phyloP scores from a whole-genome alignment of 495 filamentous ascomycete species.

The Aspergillus homomorphus region DNA sequence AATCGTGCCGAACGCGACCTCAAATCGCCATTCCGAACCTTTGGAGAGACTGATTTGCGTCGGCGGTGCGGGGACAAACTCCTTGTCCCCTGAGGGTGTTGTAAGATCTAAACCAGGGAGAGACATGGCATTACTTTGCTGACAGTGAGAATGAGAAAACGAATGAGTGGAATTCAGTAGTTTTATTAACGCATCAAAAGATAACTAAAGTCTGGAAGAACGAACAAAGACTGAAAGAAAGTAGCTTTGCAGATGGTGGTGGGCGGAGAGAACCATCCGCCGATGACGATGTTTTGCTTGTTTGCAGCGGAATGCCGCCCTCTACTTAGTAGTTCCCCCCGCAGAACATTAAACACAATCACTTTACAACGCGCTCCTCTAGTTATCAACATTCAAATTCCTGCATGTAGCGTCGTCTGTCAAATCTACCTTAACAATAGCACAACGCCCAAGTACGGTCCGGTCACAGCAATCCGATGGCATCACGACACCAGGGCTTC shows the following conservation, averaged over 20 bases:
- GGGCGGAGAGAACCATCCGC: neutral
- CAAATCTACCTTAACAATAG: slow-evolving; percentile 11
- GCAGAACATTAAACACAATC: no score
- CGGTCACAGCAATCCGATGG: slow-evolving; percentile 1
- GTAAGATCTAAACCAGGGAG: slow-evolving; percentile 48
- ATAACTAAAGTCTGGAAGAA: neutral
- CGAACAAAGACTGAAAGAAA: neutral
- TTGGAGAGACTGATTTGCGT: slow-evolving; percentile 45
- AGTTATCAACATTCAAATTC: neutral
- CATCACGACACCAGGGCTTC: slow-evolving; percentile 8
- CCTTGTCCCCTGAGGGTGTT: slow-evolving; percentile 40
- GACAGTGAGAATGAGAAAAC: neutral
- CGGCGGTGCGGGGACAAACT: slow-evolving; percentile 38
- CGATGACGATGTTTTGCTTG: slow-evolving; percentile 26
- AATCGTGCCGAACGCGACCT: slow-evolving; percentile 65
- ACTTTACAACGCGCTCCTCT: neutral
- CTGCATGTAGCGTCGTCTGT: slow-evolving; percentile 5
- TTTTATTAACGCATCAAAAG: neutral
- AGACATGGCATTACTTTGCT: slow-evolving; percentile 37
- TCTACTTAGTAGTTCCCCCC: no score
- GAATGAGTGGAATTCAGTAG: neutral
- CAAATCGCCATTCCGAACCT: slow-evolving; percentile 84
- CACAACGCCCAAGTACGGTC: slow-evolving; percentile 5
- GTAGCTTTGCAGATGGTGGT: neutral
- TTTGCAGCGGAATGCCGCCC: slow-evolving; percentile 18